A percentile compares a stretch with the other conserved stretches of the same genome.
These are phyloP conservation scores for Pulveroboletus sp. DNA, from an alignment of 768 basidiomycete species.

Conservation along the genomic window DNA sequence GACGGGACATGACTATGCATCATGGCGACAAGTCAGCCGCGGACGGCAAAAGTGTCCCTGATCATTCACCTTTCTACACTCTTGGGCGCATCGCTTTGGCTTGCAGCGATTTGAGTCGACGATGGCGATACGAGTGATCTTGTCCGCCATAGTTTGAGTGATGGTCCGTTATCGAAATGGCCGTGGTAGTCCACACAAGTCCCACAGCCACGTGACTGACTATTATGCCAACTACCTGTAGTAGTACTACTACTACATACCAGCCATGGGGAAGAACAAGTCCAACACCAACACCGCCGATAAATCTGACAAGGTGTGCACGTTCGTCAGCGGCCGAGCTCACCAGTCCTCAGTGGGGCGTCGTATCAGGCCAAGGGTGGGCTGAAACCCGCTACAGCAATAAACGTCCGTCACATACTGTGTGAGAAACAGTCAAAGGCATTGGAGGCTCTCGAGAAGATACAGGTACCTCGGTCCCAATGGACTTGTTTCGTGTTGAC, in stretches of 20 bases:
- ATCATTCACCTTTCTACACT: conserved; percentile 86
- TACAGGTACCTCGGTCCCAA: conserved; percentile 51
- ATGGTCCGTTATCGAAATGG: neutral
- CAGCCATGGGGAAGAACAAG: conserved; percentile 27
- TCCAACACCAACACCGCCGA: conserved; percentile 13
- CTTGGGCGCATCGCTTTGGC: conserved; percentile 94
- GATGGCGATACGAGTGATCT: conserved; percentile 97
- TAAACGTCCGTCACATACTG: conserved; percentile 85
- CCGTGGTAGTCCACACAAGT: too few species aligned
- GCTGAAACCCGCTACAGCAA: conserved; percentile 74
- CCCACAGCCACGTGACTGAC: conserved; percentile 15
- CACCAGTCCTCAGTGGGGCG: neutral
- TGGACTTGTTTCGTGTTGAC: neutral
- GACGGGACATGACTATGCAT: conserved; percentile 83
- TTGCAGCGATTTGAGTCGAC: conserved; percentile 91
- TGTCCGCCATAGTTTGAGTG: conserved; percentile 68
- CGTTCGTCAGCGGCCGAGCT: neutral
- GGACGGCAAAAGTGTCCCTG: conserved; percentile 2
- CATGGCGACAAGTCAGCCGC: conserved; percentile 4
- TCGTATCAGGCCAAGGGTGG: conserved; percentile 48
- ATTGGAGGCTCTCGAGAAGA: conserved; percentile 72
- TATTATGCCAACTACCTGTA: too few species aligned
- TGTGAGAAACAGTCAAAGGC: conserved; percentile 87
- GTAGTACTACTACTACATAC: too few species aligned
- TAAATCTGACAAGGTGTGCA: conserved; percentile 25